Conservation (phyloP, 2,329 filamentous ascomycete genomes). For the Sarocladiaceae sp. region DNA sequence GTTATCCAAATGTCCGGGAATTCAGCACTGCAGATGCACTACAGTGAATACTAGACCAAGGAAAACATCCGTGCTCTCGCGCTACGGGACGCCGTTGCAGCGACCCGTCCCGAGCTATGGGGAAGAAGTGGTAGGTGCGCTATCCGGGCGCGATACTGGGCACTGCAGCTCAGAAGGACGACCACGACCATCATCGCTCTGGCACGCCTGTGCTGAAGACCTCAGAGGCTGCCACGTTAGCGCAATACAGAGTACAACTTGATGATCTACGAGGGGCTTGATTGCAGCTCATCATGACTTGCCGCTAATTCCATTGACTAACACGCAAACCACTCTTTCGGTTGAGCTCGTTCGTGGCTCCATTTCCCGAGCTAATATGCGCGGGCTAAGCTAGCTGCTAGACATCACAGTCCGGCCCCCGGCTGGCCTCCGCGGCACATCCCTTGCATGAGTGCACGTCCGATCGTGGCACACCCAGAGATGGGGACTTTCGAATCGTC, state of each 20-base stretch:
- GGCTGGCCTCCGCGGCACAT: background rate
- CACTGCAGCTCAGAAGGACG: too few relatives aligned
- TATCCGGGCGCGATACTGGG: too few relatives aligned
- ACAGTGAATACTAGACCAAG: too few relatives aligned
- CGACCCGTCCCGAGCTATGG: conserved; percentile 6
- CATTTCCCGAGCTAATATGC: background rate
- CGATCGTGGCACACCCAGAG: background rate
- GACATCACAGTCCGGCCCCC: background rate
- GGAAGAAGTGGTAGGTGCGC: too few relatives aligned
- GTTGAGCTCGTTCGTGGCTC: conserved; percentile 1
- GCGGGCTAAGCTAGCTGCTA: conserved; percentile 1
- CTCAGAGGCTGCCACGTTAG: too few relatives aligned
- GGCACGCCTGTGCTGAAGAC: too few relatives aligned
- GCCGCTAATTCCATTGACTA: background rate
- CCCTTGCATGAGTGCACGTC: conserved; percentile 1
- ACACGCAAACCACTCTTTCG: conserved; percentile 4
- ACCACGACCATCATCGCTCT: too few relatives aligned
- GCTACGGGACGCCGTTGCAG: conserved; percentile 1
- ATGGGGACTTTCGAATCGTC: background rate
- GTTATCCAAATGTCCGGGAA: too few relatives aligned
- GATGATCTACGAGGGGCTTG: too few relatives aligned
- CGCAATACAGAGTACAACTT: too few relatives aligned
- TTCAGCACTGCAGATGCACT: too few relatives aligned
- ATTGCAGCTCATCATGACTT: background rate
- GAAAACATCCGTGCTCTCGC: background rate